These are phyloP conservation scores for Babesia gibsoni DNA, from an alignment of 169 alveolate species.

Conservation along the genomic window DNA sequence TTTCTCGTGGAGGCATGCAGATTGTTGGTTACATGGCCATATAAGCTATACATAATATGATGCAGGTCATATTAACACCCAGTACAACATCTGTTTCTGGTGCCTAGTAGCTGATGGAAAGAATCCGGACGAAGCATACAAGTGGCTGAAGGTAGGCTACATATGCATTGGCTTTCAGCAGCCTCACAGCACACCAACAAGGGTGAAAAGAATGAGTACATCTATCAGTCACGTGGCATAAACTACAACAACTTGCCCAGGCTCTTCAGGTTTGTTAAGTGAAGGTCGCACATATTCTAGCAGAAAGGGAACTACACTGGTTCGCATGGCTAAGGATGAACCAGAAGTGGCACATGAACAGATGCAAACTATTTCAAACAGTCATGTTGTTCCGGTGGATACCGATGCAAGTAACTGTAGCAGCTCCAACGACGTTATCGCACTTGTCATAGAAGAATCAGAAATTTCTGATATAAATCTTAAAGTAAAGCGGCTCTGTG, in stretches of 20 bases:
- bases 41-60: background rate
- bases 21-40: constrained; percentile 66
- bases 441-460: constrained; percentile 5
- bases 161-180: background rate
- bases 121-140: constrained; percentile 82
- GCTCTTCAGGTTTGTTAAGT: constrained; percentile 54
- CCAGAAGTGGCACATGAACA: background rate
- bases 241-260: constrained; percentile 85
- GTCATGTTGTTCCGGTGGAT: too few relatives aligned
- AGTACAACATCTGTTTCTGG: constrained; percentile 96
- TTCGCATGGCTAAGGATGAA: constrained; percentile 4
- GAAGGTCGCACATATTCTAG: background rate
- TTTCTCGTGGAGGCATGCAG: constrained; percentile 90
- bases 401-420: too few relatives aligned
- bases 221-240: constrained; percentile 82
- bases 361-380: too few relatives aligned
- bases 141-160: constrained; percentile 59
- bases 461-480: constrained; percentile 25
- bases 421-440: constrained; percentile 13
- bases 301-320: constrained; percentile 64
- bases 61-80: constrained; percentile 91
- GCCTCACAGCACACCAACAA: constrained; percentile 78
- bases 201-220: constrained; percentile 86
- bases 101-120: constrained; percentile 84
- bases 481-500: constrained; percentile 5